phyloP scores from a whole-genome alignment of 2,329 filamentous ascomycete genomes.

The Chlorencoelia australis region DNA sequence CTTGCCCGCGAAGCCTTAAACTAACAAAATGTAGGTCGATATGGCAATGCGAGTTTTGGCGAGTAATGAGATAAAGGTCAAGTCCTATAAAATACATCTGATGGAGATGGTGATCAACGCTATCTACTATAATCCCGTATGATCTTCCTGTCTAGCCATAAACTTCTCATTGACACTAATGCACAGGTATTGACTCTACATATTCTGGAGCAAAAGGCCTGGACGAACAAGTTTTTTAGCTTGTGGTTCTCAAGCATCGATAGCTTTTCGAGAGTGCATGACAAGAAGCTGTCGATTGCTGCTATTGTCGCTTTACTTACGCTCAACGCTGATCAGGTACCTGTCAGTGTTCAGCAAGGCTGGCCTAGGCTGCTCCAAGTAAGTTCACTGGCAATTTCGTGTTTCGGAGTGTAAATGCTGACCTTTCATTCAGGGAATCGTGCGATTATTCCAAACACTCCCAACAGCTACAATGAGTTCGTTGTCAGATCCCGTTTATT shows the following conservation, averaged over 20 bases:
- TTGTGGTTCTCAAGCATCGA: conserved; percentile 97
- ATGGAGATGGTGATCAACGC: conserved; percentile 99
- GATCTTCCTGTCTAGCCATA: background rate
- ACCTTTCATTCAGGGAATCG: conserved; percentile 51
- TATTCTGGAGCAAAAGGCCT: conserved; percentile 79
- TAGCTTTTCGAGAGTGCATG: conserved; percentile 84
- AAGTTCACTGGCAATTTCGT: conserved; percentile 1
- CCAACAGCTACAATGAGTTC: conserved; percentile 75
- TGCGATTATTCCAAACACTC: conserved; percentile 82
- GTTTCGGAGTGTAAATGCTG: background rate
- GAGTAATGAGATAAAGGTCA: conserved; percentile 70
- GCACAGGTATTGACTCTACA: conserved; percentile 59
- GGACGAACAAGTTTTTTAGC: conserved; percentile 99
- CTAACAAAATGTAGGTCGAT: conserved; percentile 40
- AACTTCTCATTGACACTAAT: background rate
- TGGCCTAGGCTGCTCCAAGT: conserved; percentile 79
- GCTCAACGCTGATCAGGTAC: conserved; percentile 70
- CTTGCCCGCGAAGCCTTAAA: background rate
- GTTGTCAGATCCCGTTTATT: conserved; percentile 27
- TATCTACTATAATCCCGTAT: conserved; percentile 85
- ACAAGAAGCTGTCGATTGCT: conserved; percentile 96
- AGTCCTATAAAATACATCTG: conserved; percentile 87
- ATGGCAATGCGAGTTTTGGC: conserved; percentile 79
- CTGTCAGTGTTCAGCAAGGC: conserved; percentile 83
- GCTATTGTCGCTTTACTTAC: conserved; percentile 82